Conservation (phyloP, 1,139 yeast species). For the Diutina scorzettiae region DNA sequence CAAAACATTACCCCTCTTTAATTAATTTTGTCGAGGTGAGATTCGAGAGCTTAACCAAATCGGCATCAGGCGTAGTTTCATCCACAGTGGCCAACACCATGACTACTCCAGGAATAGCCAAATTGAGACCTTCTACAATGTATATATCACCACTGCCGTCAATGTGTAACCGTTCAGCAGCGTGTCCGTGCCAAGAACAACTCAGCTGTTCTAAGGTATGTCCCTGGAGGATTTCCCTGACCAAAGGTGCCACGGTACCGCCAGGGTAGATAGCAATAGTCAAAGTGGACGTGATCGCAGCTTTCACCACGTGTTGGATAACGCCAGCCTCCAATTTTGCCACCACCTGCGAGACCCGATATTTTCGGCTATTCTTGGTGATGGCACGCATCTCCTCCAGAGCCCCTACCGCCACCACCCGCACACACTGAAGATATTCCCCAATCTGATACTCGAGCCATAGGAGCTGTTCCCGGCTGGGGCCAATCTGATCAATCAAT, state of each 20-base stretch:
- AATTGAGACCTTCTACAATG: background rate
- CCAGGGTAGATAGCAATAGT: background rate
- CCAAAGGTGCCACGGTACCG: background rate
- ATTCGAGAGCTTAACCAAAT: too few relatives aligned
- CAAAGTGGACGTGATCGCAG: background rate
- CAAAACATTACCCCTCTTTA: too few relatives aligned
- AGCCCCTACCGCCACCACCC: background rate
- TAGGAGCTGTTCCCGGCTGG: background rate
- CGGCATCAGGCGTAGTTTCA: background rate
- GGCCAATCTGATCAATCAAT: background rate
- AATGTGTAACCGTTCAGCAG: background rate
- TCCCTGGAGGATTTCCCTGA: background rate
- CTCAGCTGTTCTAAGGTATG: background rate
- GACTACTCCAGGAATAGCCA: background rate
- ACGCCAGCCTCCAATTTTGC: background rate
- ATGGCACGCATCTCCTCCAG: background rate
- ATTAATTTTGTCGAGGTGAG: too few relatives aligned
- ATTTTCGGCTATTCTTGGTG: background rate
- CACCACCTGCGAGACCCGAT: background rate
- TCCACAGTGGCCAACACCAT: background rate
- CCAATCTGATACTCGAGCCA: conserved; percentile 2
- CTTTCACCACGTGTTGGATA: background rate
- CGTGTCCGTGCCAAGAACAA: background rate
- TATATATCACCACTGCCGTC: background rate
- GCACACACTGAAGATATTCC: background rate